Evolutionary conservation across 1,284 basidiomycete genomes (phyloP), one percentile per base, ranked within the genome.

Genomic region (Heterobasidion irregulare): DNA sequence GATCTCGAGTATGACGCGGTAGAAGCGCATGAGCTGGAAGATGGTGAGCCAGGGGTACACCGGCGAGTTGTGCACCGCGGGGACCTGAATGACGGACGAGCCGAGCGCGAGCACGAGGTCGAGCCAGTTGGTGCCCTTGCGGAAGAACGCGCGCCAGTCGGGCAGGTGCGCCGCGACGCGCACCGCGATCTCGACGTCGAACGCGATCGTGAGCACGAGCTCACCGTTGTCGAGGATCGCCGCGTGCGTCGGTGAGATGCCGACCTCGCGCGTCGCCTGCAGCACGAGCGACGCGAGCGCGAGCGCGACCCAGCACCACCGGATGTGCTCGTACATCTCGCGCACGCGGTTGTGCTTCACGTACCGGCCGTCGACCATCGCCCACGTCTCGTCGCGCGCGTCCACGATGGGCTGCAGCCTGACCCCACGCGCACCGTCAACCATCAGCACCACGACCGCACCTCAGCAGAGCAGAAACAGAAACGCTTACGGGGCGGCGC

Each of bases 41-140:
- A 91, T 80, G 2, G 93, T 97, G 61, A 98, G 79, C 96, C 96
- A 99, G 0, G 86, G 80, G 65, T 97, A 97, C 2, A 85, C 77
- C 2, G 61, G 56, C 6, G 87, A 86, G 34, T 78, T 61, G 53
- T 79, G 77, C 43, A 98, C 87, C 10, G 66, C 76, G 0, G 96
- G 95, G 45, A 98, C 87, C 68, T 97, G 92, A 38, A 97, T 93
- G 64, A 97, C 74, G 44, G 78, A 86, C 6, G 86, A 87, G 1
- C 79, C 80, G 50, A 97, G 66, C 0, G 90, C 94, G n/a, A 99
- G 75, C n/a, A 84, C 69, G 26, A 87, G 66, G 67, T 99, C 96
- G 46, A 94, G 72, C 69, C 79, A 79, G 63, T 98, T 98, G 58
- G 83, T 79, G 1, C 78, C 72, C 15, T 81, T 76, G 12, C 71